These are phyloP conservation scores for Pseudogymnoascus pannorum DNA, from an alignment of 2,329 filamentous ascomycete genomes.

Conservation along the genomic window DNA sequence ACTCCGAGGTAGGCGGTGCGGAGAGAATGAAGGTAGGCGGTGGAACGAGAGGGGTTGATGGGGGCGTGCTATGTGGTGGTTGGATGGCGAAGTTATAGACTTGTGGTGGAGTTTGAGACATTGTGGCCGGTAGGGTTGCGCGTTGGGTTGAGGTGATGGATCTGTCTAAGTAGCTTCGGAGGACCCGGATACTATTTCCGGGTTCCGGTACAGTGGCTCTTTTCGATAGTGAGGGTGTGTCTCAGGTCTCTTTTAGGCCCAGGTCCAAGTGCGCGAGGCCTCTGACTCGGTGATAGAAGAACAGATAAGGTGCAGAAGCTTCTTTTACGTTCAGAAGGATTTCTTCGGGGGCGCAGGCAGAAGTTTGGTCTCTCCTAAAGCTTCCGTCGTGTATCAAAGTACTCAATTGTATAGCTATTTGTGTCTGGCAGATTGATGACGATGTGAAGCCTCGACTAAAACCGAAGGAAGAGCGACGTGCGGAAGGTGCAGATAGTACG, in stretches of 20 bases:
- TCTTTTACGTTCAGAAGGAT: neutral
- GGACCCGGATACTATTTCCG: neutral
- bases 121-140: neutral
- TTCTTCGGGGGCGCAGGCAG: neutral
- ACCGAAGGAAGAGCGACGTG: neutral
- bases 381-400: neutral
- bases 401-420: neutral
- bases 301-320: neutral
- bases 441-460: constrained; percentile 1
- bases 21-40: neutral
- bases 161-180: neutral
- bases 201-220: neutral
- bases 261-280: neutral
- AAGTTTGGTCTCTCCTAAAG: neutral
- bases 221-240: constrained; percentile 6
- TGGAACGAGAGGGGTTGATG: neutral
- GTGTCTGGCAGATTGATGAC: neutral
- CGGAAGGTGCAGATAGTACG: neutral
- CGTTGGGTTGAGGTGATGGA: neutral
- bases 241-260: neutral
- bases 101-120: neutral
- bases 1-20: neutral
- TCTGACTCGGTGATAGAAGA: neutral
- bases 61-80: neutral
- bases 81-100: neutral